Percentiles rank a stretch among this genome's conserved stretches.
These are phyloP conservation scores for Coffea eugenioides DNA, from an alignment of 257 asterid genomes.

Conservation along the genomic window DNA sequence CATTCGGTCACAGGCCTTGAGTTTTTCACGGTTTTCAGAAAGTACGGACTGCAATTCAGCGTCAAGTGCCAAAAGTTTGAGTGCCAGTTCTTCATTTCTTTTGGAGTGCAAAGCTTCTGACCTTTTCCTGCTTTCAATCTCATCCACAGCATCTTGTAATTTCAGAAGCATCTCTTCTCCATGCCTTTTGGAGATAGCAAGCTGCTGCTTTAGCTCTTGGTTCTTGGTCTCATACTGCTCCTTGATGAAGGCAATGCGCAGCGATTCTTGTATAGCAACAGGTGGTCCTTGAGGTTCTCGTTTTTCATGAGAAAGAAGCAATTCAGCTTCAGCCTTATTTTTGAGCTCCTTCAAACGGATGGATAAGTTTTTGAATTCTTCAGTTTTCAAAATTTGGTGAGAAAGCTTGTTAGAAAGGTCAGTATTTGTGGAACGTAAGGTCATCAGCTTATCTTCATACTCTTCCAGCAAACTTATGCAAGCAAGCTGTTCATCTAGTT, in stretches of 20 bases:
- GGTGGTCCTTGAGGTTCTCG: conserved; percentile 64
- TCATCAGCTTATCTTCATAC: conserved; percentile 37
- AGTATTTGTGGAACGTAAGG: conserved; percentile 42
- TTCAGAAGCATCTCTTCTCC: conserved; percentile 95
- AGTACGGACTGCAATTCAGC: conserved; percentile 53
- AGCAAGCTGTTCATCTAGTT: conserved; percentile 49
- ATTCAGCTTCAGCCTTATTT: conserved; percentile 84
- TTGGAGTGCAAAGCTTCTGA: conserved; percentile 75
- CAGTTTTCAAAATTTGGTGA: conserved; percentile 64
- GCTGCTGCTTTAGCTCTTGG: conserved; percentile 83
- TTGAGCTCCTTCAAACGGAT: conserved; percentile 78
- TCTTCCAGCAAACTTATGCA: conserved; percentile 33
- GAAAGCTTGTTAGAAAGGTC: conserved; percentile 66
- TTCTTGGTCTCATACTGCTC: conserved; percentile 79
- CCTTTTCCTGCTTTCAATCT: conserved; percentile 76
- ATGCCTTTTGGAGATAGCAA: conserved; percentile 69
- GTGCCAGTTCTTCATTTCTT: conserved; percentile 72
- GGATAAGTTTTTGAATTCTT: conserved; percentile 74
- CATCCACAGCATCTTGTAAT: conserved; percentile 88
- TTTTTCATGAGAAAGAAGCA: conserved; percentile 43
- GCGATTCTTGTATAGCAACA: conserved; percentile 61
- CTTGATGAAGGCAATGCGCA: conserved; percentile 87
- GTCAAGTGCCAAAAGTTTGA: conserved; percentile 64
- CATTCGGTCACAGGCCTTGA: conserved; percentile 59
- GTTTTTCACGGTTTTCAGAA: conserved; percentile 74